phyloP scores from a whole-genome alignment of 768 basidiomycete genomes.

The Candolleomyces efflorescens region DNA sequence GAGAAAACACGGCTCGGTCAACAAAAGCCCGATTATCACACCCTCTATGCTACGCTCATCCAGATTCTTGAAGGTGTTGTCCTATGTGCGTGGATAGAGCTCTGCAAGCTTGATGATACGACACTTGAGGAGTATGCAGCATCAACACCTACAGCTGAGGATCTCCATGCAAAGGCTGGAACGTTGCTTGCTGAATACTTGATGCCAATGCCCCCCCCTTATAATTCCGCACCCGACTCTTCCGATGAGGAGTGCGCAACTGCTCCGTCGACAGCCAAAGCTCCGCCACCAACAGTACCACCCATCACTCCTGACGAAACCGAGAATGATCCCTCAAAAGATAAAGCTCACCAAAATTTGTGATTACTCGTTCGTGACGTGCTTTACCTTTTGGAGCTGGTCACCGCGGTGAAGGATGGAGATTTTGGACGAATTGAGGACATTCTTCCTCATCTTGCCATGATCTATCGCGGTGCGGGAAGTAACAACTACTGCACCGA shows the following conservation, averaged over 20 bases:
- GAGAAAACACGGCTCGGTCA: constrained; percentile 20
- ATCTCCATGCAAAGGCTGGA: not conserved
- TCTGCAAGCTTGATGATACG: not conserved
- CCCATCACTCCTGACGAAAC: not conserved
- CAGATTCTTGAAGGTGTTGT: constrained; percentile 24
- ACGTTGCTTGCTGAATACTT: not conserved
- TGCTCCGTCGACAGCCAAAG: not conserved
- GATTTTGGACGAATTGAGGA: constrained; percentile 1
- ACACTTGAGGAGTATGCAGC: not conserved
- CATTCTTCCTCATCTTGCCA: not conserved
- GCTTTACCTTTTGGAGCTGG: not conserved
- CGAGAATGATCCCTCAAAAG: not conserved
- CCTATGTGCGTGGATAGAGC: constrained; percentile 19
- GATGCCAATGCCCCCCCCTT: not conserved
- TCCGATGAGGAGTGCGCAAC: not conserved
- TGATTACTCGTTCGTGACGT: not conserved
- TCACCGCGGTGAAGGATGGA: not conserved
- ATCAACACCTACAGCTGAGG: not conserved
- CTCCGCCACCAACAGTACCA: not conserved
- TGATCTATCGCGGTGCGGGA: constrained; percentile 1
- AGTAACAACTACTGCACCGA: not conserved
- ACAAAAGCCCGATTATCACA: constrained; percentile 27
- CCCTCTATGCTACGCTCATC: constrained; percentile 13
- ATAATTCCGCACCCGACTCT: too few relatives aligned
- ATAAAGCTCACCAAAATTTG: not conserved